Evolutionary conservation across 306 rosid species (phyloP), one percentile per base, ranked within the genome.

Genomic region (Sicyos edulis): DNA sequence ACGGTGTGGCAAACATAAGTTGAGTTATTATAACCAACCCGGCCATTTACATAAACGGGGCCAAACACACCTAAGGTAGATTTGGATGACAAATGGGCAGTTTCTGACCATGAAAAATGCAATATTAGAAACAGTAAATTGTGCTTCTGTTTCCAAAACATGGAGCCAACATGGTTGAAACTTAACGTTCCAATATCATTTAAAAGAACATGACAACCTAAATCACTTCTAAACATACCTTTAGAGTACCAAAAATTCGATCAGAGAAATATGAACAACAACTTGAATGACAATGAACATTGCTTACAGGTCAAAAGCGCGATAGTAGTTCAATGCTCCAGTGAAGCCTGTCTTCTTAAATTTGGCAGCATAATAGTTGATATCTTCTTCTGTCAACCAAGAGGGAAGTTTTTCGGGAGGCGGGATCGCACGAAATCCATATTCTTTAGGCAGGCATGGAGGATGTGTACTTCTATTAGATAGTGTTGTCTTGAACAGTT

Each of bases 361-460:
- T 57, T 87, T 80, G 51, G 76, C 10, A n/a, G 75, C 84, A 77
- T 42, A 84, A 61, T 84, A 82, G 47, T 54, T 75, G 19, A 87
- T 58, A 50, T 82, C 87, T 2, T 81, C 76, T 71, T 84, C 62
- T 19, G 81, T 53, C 70, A 87, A 78, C 91, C 88, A 87, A 20
- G 85, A 62, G 1, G 83, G 87, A 22, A 80, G 76, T 13, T 22
- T n/a, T 0, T 78, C 6, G 8, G 75, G 67, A 3, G 67, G 45
- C 2, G 47, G 67, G 47, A 60, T 60, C 1, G 12, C 47, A 12
- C 45, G 21, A 29, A 60, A 15, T 60, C 67, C 67, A 11, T 8
- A 29, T 10, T 60, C 67, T 60, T 60, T 26, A 60, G 56, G 67
- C 67, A 60, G 34, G 12, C 45, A 60, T 7, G 67, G 45, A 6